Base-by-base conservation (phyloP, 495 filamentous ascomycete genomes). In the Opeltia flavorubescens region DNA sequence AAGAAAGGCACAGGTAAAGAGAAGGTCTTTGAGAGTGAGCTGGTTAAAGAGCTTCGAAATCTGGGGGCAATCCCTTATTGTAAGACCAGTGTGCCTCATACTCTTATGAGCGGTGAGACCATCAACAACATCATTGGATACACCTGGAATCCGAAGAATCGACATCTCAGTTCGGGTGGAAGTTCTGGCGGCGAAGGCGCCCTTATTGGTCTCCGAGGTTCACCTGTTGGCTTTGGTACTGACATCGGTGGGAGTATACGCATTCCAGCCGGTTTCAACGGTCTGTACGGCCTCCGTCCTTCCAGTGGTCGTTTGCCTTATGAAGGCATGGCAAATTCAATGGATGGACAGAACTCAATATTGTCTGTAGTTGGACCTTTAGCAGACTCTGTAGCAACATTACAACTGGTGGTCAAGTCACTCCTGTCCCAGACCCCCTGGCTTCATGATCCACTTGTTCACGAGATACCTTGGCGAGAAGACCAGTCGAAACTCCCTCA, bases 161-260 rank as follows among this genome's bases (percentile, higher is more conserved):
- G 62, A 1, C 61, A 62, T 13, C 50, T 69, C 11, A 69, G 66
- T 0, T 61, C 70, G n/a, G 76, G 76, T 2, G 76, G 76, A 1
- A 80, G 74, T 50, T 73, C 72, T 3, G 81, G 82, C 24, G 83
- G 86, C 11, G 76, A 81, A 50, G 77, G 70, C 2, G 75, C 71
- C 24, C 58, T 79, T 27, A 62, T 79, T 33, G 74, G 66, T 1
- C 57, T 80, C 44, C 62, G 59, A 27, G 76, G 77, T 8, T 77
- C 70, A 30, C 64, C 75, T 0, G 57, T 63, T 15, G 77, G 77
- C 0, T 69, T 80, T 53, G 77, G 78, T 0, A 85, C 81, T 12
- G 83, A 88, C 62, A 78, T 88, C 43, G 84, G 81, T 0, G 84
- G 84, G 6, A 78, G 68, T 49, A 72, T 86, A 17, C 66, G 83